A percentile compares a stretch with the other conserved stretches of the same genome.
phyloP scores from a whole-genome alignment of 257 asterid genomes.

The Petrea volubilis region DNA sequence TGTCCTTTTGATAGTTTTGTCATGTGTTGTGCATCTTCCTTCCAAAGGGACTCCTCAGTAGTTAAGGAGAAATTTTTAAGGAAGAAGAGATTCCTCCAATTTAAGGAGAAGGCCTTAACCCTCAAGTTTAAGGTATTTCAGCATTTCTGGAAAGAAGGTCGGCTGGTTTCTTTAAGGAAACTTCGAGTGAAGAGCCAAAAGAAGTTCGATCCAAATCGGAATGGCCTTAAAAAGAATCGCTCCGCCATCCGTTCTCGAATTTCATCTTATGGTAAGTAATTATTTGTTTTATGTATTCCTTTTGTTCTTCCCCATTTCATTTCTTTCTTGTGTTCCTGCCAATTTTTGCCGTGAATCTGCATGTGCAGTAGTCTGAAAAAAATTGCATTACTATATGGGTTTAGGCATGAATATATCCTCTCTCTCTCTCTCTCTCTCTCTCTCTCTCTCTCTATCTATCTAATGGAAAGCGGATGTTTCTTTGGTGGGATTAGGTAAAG shows the following conservation, averaged over 20 bases:
- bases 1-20: conserved; percentile 31
- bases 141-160: conserved; percentile 64
- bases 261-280: conserved; percentile 42
- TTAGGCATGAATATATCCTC: too few relatives aligned
- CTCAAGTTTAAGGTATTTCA: conserved; percentile 51
- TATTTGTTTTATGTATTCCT: background rate
- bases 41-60: conserved; percentile 20
- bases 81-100: conserved; percentile 36
- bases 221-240: conserved; percentile 43
- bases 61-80: conserved; percentile 34
- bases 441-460: too few relatives aligned
- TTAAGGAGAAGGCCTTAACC: conserved; percentile 50
- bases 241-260: conserved; percentile 39
- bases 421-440: too few relatives aligned
- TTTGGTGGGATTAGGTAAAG: too few relatives aligned
- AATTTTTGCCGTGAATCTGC: background rate
- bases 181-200: conserved; percentile 48
- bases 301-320: background rate
- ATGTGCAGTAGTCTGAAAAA: background rate
- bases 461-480: too few relatives aligned
- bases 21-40: conserved; percentile 17
- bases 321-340: background rate
- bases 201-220: conserved; percentile 47
- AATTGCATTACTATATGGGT: background rate
- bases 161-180: conserved; percentile 38